These are phyloP conservation scores for Taphrina populina DNA, from an alignment of 1,139 yeast genomes.

Conservation along the genomic window DNA sequence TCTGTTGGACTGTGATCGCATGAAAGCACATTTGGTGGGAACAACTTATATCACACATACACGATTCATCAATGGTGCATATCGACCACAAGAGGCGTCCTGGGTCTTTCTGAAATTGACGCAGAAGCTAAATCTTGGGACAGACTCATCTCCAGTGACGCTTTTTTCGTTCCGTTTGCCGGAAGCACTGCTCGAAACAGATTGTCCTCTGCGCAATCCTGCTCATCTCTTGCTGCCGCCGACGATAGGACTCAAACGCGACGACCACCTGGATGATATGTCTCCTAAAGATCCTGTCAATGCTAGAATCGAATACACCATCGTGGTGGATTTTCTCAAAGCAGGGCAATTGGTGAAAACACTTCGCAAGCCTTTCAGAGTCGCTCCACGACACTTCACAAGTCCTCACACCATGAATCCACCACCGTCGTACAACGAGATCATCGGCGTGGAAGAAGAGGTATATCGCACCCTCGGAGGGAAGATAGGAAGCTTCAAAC, in stretches of 20 bases:
- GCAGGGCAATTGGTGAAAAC: conserved; percentile 7
- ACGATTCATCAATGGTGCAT: conserved; percentile 26
- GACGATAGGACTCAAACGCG: conserved; percentile 23
- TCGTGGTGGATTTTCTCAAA: conserved; percentile 19
- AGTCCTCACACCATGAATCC: conserved; percentile 31
- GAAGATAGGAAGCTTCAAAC: conserved; percentile 6
- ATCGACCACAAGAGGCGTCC: conserved; percentile 22
- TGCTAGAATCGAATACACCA: conserved; percentile 24
- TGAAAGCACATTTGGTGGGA: conserved; percentile 25
- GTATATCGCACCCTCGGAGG: conserved; percentile 30
- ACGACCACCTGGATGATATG: conserved; percentile 25
- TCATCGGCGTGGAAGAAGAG: conserved; percentile 14
- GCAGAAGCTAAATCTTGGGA: conserved; percentile 5
- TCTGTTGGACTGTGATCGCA: conserved; percentile 5
- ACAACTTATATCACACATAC: conserved; percentile 17
- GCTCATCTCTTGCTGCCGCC: conserved; percentile 27
- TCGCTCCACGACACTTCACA: conserved; percentile 31
- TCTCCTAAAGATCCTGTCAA: conserved; percentile 31
- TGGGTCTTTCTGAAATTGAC: conserved; percentile 29
- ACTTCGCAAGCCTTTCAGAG: conserved; percentile 15
- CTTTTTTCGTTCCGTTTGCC: conserved; percentile 22
- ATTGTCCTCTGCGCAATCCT: conserved; percentile 21
- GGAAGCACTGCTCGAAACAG: conserved; percentile 27
- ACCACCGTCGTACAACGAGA: conserved; percentile 27
- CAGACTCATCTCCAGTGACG: not conserved